Conservation (phyloP, 2,329 filamentous ascomycete species). For the Coniochaeta sp. region DNA sequence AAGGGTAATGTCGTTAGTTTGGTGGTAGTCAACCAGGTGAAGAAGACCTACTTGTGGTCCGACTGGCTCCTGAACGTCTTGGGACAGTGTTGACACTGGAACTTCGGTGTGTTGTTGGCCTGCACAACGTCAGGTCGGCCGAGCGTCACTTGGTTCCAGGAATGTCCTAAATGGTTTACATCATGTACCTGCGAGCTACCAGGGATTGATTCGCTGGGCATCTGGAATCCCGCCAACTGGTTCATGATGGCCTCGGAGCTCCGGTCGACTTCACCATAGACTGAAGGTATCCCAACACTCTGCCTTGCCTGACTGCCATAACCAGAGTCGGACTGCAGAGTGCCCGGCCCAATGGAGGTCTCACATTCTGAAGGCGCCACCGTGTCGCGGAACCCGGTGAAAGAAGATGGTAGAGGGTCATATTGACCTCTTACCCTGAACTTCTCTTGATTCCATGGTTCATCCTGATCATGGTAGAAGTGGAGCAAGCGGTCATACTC, state of each 20-base stretch:
- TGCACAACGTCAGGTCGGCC: conserved; percentile 21
- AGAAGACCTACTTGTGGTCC: conserved; percentile 41
- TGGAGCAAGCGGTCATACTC: background rate
- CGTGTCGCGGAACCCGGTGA: conserved; percentile 4
- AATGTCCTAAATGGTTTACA: background rate
- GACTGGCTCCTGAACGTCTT: conserved; percentile 41
- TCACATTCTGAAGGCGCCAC: conserved; percentile 9
- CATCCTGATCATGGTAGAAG: background rate
- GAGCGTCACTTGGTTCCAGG: background rate
- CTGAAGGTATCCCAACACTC: conserved; percentile 35
- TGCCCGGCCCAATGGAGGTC: conserved; percentile 7
- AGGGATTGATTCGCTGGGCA: conserved; percentile 7
- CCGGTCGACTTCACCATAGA: conserved; percentile 33
- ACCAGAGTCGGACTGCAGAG: conserved; percentile 32
- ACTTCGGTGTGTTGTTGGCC: background rate
- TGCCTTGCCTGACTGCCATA: conserved; percentile 35
- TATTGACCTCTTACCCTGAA: background rate
- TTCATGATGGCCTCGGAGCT: conserved; percentile 28
- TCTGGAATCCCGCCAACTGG: conserved; percentile 22
- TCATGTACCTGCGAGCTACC: conserved; percentile 2
- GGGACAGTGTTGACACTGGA: conserved; percentile 31
- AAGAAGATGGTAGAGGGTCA: background rate
- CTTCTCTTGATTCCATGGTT: background rate
- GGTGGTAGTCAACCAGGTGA: background rate
- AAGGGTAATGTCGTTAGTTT: conserved; percentile 14